Evolutionary conservation across 306 rosid species (phyloP), one percentile per base, ranked within the genome.

Genomic region (Pachyrhizus erosus): DNA sequence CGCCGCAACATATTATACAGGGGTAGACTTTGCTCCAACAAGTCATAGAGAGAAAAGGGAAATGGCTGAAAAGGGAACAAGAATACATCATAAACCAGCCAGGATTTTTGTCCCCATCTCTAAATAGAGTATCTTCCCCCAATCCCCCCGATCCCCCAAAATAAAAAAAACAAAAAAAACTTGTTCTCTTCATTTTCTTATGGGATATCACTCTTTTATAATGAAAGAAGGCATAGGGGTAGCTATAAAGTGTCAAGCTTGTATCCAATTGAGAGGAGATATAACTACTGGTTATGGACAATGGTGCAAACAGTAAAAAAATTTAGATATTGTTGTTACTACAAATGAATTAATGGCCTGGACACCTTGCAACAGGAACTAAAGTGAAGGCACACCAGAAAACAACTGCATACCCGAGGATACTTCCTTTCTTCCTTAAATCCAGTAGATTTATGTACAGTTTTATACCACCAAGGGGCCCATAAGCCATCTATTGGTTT

Each of bases 391-490:
- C 12, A 52, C 29, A 29, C 6, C 37, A 33, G 37, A 33, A 33
- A 33, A 33, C 37, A 33, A 33, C 37, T 3, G 54, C 91, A 76
- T 87, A 93, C 98, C 90, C 33, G 37, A 24, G 97, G 94, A 85
- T 90, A 83, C 39, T 87, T 91, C 33, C 65, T 88, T 66, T 80
- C 61, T 80, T 77, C 79, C 76, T 90, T 60, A 67, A 90, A 93
- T 43, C 88, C 83, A 69, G 94, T 89, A 20, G 94, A 90, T 85
- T 86, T 84, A 31, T 91, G 92, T 76, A 89, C 85, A 70, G 52
- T 76, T 67, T 27, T 86, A 51, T 93, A 93, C 98, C 98, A 93
- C 97, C 94, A 93, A 68, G 97, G 93, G 64, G 91, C 93, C 98
- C 98, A 93, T 66, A 88, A 45, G 71, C 98, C 94, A 88, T 93